Conservation (phyloP, 1,284 basidiomycete genomes). For the Coniophora puteana region DNA sequence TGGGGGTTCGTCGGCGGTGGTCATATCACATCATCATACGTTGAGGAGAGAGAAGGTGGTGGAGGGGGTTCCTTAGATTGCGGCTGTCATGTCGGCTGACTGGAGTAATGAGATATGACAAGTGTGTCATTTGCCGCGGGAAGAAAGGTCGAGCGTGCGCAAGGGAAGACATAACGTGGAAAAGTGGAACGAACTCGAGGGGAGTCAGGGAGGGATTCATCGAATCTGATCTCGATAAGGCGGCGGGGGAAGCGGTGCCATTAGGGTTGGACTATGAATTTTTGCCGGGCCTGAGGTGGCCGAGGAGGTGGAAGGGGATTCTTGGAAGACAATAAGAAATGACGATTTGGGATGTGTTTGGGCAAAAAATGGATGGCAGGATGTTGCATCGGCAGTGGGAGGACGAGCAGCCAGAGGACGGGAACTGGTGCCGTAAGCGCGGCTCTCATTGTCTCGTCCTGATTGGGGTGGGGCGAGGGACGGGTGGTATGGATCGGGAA, state of each 20-base stretch:
- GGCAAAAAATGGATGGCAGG: slow-evolving; percentile 39
- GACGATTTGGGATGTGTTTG: slow-evolving; percentile 49
- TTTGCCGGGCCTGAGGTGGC: slow-evolving; percentile 30
- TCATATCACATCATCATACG: too few species aligned
- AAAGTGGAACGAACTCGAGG: too few species aligned
- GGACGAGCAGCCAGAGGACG: too few species aligned
- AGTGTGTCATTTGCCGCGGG: too few species aligned
- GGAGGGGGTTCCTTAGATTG: too few species aligned
- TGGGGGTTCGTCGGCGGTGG: too few species aligned
- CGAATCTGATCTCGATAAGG: slow-evolving; percentile 31
- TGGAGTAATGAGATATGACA: too few species aligned
- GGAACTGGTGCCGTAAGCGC: slow-evolving; percentile 27
- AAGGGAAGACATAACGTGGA: slow-evolving; percentile 26
- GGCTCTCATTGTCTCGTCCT: slow-evolving; percentile 32
- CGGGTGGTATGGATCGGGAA: slow-evolving; percentile 10
- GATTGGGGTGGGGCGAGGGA: slow-evolving; percentile 15
- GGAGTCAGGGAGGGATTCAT: too few species aligned
- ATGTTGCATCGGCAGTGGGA: slow-evolving; percentile 32
- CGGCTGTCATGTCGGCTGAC: too few species aligned
- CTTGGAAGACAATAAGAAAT: slow-evolving; percentile 27
- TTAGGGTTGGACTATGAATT: slow-evolving; percentile 30
- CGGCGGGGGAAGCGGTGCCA: slow-evolving; percentile 12
- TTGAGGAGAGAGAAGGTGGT: too few species aligned
- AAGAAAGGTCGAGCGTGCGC: too few species aligned
- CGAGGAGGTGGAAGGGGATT: too few species aligned